Conservation (phyloP, 441 rosid genomes). For the Adansonia madagascariensis region DNA sequence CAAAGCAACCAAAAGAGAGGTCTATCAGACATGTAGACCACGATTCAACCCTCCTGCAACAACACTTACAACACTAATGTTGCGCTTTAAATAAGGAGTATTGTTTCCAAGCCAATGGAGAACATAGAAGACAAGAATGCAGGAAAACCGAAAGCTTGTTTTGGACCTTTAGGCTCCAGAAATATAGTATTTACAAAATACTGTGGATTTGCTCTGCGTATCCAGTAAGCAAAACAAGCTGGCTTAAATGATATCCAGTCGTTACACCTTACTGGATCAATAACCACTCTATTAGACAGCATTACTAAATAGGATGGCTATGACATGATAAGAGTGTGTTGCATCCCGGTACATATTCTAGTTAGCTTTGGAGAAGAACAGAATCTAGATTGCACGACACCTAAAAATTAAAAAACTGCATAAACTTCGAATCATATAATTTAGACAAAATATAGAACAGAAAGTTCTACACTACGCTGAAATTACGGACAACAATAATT, state of each 20-base stretch:
- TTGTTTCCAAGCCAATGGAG: slow-evolving; percentile 73
- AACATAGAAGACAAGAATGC: slow-evolving; percentile 53
- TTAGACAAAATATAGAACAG: slow-evolving; percentile 20
- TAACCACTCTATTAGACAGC: not conserved
- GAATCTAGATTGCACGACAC: slow-evolving; percentile 29
- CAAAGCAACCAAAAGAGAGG: slow-evolving; percentile 43
- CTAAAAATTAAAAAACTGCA: slow-evolving; percentile 28
- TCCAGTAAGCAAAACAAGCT: slow-evolving; percentile 6
- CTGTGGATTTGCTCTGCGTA: not conserved
- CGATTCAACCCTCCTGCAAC: slow-evolving; percentile 40
- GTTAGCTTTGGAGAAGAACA: slow-evolving; percentile 34
- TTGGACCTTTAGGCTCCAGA: slow-evolving; percentile 25
- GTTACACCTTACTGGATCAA: not conserved
- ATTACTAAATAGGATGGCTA: slow-evolving; percentile 24
- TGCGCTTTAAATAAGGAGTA: slow-evolving; percentile 54
- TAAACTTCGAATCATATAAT: slow-evolving; percentile 22
- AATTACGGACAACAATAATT: not conserved
- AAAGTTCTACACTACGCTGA: not conserved
- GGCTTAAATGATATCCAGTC: not conserved
- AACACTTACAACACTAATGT: slow-evolving; percentile 45
- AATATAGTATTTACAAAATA: not conserved
- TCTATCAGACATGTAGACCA: slow-evolving; percentile 45
- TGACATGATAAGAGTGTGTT: slow-evolving; percentile 28
- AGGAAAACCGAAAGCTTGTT: no score
- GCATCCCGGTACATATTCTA: slow-evolving; percentile 47